Percentiles rank a stretch among this genome's conserved stretches.
Evolutionary conservation across 169 alveolate genomes (phyloP).

Genomic region (Cryptosporidium ryanae): DNA sequence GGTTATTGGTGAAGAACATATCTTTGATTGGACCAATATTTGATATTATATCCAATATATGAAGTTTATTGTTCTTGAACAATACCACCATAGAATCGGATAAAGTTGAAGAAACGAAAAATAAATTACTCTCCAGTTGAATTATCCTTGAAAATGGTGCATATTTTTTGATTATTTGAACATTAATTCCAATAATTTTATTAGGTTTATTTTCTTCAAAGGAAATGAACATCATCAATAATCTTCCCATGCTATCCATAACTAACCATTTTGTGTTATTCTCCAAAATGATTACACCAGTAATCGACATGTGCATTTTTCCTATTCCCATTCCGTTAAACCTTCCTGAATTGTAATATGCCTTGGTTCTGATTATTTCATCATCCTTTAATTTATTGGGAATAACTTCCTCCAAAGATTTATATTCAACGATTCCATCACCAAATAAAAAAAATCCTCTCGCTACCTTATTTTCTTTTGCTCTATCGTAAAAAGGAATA

Average conservation of each 20-base stretch:
- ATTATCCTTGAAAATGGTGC: slow-evolving; percentile 63
- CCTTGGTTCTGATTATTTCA: not conserved
- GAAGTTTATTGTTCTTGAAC: slow-evolving; percentile 16
- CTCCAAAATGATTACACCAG: slow-evolving; percentile 31
- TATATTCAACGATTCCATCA: slow-evolving; percentile 57
- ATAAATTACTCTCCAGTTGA: slow-evolving; percentile 11
- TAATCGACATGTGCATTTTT: slow-evolving; percentile 12
- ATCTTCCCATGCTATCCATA: slow-evolving; percentile 44
- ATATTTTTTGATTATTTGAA: slow-evolving; percentile 18
- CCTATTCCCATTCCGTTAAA: slow-evolving; percentile 46
- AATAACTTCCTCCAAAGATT: slow-evolving; percentile 31
- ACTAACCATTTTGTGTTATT: slow-evolving; percentile 46
- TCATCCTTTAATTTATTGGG: slow-evolving; percentile 21
- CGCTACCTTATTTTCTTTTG: slow-evolving; percentile 7
- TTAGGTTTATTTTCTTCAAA: slow-evolving; percentile 14
- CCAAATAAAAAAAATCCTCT: slow-evolving; percentile 66
- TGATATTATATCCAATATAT: not conserved
- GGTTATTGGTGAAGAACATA: slow-evolving; percentile 12
- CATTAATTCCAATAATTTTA: slow-evolving; percentile 11
- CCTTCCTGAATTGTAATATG: slow-evolving; percentile 3
- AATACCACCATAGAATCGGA: slow-evolving; percentile 50
- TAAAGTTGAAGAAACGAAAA: slow-evolving; percentile 41
- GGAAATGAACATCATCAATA: slow-evolving; percentile 39
- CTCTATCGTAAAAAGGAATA: slow-evolving; percentile 15
- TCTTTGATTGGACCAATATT: slow-evolving; percentile 68